phyloP scores from a whole-genome alignment of 495 filamentous ascomycete species.

The Hypoxylon subgilvum region DNA sequence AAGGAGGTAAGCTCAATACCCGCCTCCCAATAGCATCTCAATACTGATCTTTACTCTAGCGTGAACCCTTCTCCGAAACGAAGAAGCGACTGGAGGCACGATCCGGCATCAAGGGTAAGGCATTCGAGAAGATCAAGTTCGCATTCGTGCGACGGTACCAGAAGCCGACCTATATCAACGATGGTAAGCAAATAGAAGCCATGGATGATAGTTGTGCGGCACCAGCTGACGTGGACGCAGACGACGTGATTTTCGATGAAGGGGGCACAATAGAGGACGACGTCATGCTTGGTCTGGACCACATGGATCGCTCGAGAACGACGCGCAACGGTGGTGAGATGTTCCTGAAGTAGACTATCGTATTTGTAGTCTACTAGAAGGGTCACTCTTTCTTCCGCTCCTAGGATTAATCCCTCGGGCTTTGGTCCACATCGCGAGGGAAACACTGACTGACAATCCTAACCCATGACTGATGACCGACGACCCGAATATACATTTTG shows the following conservation, averaged over 20 bases:
- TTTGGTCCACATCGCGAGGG: background rate
- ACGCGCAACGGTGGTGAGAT: conserved; percentile 62
- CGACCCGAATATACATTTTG: conserved; percentile 21
- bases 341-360: conserved; percentile 56
- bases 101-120: conserved; percentile 94
- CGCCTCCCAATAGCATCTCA: background rate
- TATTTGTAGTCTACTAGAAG: background rate
- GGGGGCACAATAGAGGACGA: conserved; percentile 70
- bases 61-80: conserved; percentile 86
- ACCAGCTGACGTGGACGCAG: conserved; percentile 55
- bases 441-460: conserved; percentile 2
- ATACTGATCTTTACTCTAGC: conserved; percentile 56
- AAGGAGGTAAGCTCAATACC: conserved; percentile 68
- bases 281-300: conserved; percentile 79
- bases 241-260: conserved; percentile 81
- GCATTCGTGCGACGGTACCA: conserved; percentile 79
- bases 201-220: background rate
- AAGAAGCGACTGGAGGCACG: conserved; percentile 87
- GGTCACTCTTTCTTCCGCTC: background rate
- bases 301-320: conserved; percentile 72
- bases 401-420: background rate
- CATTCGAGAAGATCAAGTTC: conserved; percentile 98
- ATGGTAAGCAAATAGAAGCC: conserved; percentile 66
- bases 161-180: conserved; percentile 79
- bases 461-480: conserved; percentile 1